phyloP scores from a whole-genome alignment of 2,329 filamentous ascomycete species.

The Gaeumannomyces sp. region DNA sequence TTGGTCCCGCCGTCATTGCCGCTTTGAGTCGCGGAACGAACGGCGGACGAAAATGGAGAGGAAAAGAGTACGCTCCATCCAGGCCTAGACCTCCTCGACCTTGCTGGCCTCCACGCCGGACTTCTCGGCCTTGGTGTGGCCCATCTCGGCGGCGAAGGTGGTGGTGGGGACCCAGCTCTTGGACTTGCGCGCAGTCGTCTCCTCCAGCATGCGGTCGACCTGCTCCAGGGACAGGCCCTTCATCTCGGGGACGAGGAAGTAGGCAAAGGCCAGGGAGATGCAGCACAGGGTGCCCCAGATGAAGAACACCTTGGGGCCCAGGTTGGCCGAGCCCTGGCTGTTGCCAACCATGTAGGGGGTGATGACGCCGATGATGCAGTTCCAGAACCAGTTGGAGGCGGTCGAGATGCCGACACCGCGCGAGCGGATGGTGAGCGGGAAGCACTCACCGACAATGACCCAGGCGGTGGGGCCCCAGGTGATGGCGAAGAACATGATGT shows the following conservation, averaged over 20 bases:
- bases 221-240: conserved; percentile 74
- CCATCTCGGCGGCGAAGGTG: conserved; percentile 52
- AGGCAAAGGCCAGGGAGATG: conserved; percentile 55
- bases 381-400: conserved; percentile 89
- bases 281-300: conserved; percentile 66
- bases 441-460: conserved; percentile 85
- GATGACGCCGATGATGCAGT: conserved; percentile 42
- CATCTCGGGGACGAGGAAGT: conserved; percentile 69
- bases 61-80: not conserved
- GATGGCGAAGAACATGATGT: conserved; percentile 86
- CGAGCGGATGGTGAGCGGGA: conserved; percentile 81
- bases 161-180: conserved; percentile 67
- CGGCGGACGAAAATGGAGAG: too few relatives aligned
- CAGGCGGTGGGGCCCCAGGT: conserved; percentile 82
- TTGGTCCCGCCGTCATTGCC: too few relatives aligned
- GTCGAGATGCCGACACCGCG: conserved; percentile 83
- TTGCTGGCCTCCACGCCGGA: conserved; percentile 1
- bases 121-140: conserved; percentile 9
- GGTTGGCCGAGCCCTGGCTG: conserved; percentile 48
- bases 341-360: conserved; percentile 59
- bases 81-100: conserved; percentile 7
- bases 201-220: conserved; percentile 84
- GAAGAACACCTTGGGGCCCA: conserved; percentile 67
- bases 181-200: conserved; percentile 71
- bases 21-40: too few relatives aligned